phyloP scores from a whole-genome alignment of 202 grass and related monocot species.

The Musa balbisiana region DNA sequence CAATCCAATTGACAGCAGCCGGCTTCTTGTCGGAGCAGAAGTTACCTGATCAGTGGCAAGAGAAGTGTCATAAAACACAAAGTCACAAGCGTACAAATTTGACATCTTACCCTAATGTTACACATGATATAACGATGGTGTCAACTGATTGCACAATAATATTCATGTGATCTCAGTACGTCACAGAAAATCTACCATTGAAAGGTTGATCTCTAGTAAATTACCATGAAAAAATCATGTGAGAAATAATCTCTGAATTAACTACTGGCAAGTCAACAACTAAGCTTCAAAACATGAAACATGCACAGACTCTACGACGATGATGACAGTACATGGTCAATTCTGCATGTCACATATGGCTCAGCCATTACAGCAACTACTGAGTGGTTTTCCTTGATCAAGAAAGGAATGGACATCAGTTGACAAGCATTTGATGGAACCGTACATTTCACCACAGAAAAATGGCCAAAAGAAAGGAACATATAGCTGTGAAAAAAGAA shows the following conservation, averaged over 20 bases:
- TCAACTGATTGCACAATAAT: background rate
- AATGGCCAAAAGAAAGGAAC: too few relatives aligned
- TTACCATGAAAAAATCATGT: background rate
- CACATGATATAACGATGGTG: background rate
- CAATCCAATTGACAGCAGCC: conserved; percentile 90
- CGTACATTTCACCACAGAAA: background rate
- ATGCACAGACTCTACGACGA: background rate
- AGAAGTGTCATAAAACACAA: background rate
- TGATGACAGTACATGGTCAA: background rate
- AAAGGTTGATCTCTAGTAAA: too few relatives aligned
- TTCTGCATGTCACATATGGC: background rate
- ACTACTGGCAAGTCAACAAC: background rate
- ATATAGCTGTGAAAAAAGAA: too few relatives aligned
- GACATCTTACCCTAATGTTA: background rate
- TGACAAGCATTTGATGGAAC: too few relatives aligned
- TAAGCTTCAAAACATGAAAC: background rate
- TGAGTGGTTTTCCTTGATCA: too few relatives aligned
- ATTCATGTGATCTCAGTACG: background rate
- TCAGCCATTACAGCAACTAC: background rate
- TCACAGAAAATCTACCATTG: background rate
- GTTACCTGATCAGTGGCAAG: conserved; percentile 49
- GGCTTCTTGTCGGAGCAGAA: conserved; percentile 93
- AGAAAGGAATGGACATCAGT: too few relatives aligned
- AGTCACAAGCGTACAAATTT: background rate
- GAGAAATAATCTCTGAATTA: background rate